Evolutionary conservation across 768 basidiomycete genomes (phyloP), one percentile per base, ranked within the genome.

Genomic region (Podaxis sp.): DNA sequence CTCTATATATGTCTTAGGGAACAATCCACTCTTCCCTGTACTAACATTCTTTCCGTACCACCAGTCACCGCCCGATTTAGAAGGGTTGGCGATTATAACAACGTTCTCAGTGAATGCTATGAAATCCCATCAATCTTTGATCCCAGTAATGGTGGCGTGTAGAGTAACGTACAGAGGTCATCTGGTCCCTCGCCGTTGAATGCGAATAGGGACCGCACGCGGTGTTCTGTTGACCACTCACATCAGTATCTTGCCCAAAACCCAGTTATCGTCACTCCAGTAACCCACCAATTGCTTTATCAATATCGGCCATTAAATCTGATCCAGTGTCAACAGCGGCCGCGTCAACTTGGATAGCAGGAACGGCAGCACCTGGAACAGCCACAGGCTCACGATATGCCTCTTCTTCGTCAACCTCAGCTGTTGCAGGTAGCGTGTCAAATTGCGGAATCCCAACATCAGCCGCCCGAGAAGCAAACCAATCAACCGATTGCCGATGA

Each of bases 1-100:
- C 67, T 93, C 86, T 11, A 96, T 89, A 69, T 96, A 98, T 2
- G 88, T 87, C 72, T 88, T 87, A 0, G 96, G 96, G 86, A 98
- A 93, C 78, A 96, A 87, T 1, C 97, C 97, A 37, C 83, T 79
- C 69, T 83, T 86, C 20, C 89, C 87, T 57, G 80, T 84, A 59
- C 79, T 85, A 36, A 87, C 75, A 15, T 84, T 72, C 3, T 80
- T 90, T 28, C 95, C 95, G 71, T 91, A 92, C 93, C 94, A 96
- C 97, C 97, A 99, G 65, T 94, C 93, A 41, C 90, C 87, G 20
- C 83, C 86, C 36, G 87, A 80, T 74, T 92, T 96, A 17, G 95
- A 93, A 0, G 95, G 94, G 74, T 96, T 85, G 11, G 91, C 95
- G 37, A 78, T 74, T 12, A 99, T 76, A 55, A 95, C 81, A 26